Percentiles rank a stretch among this genome's conserved stretches.
phyloP scores from a whole-genome alignment of 768 basidiomycete genomes.

The Suillus discolor region DNA sequence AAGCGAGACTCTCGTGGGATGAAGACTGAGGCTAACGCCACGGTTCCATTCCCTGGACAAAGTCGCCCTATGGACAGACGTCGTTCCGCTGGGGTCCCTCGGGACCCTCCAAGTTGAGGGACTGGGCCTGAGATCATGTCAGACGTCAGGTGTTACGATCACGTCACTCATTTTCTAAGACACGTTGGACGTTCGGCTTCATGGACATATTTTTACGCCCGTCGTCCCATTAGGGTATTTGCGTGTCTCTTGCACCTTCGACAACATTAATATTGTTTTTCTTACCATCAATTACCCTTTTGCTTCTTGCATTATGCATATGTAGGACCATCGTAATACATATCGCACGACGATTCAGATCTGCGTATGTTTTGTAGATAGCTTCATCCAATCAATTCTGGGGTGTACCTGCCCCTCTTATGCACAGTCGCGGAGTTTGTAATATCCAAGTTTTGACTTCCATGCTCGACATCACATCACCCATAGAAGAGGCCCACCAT shows the following conservation, averaged over 20 bases:
- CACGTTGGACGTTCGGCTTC: slow-evolving; percentile 18
- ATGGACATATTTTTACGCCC: slow-evolving; percentile 19
- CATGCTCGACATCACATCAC: slow-evolving; percentile 1
- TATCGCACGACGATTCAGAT: slow-evolving; percentile 11
- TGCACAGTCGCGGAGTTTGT: slow-evolving; percentile 15
- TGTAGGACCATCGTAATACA: slow-evolving; percentile 24
- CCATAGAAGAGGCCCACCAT: slow-evolving; percentile 17
- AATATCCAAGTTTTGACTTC: neutral
- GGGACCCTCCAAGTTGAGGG: slow-evolving; percentile 43
- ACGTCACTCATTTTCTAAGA: slow-evolving; percentile 13
- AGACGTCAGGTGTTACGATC: neutral
- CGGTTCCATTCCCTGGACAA: slow-evolving; percentile 38
- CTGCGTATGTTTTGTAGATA: slow-evolving; percentile 13
- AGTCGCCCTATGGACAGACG: slow-evolving; percentile 28
- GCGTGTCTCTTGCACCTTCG: neutral
- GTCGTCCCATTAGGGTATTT: slow-evolving; percentile 13
- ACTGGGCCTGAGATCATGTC: neutral
- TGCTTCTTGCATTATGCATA: slow-evolving; percentile 12
- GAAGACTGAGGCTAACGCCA: slow-evolving; percentile 14
- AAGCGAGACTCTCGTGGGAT: slow-evolving; percentile 27
- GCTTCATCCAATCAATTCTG: neutral
- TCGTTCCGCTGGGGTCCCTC: slow-evolving; percentile 34
- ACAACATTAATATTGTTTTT: slow-evolving; percentile 20
- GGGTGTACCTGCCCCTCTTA: neutral
- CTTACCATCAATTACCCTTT: neutral